phyloP scores from a whole-genome alignment of 192 early-diverging fungal genomes.

The Chytriomyces hyalinus region DNA sequence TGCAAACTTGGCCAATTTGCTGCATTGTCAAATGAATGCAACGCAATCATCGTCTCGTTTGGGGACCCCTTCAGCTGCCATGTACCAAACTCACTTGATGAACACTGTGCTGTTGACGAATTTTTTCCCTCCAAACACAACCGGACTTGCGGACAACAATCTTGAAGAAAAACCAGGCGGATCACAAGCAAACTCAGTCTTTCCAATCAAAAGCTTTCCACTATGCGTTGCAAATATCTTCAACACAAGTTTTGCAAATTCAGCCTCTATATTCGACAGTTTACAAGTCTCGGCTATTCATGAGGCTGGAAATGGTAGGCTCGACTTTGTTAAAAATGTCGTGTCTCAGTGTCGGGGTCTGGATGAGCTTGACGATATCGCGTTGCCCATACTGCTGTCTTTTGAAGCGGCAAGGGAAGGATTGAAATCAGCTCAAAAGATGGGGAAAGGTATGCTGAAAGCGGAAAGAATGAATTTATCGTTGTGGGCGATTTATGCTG shows the following conservation, averaged over 20 bases:
- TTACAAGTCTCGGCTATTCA: not conserved
- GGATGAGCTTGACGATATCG: slow-evolving; percentile 11
- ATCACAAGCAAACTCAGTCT: not conserved
- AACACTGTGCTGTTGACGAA: not conserved
- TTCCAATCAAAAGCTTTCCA: slow-evolving; percentile 22
- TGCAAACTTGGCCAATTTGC: slow-evolving; percentile 40
- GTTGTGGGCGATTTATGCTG: slow-evolving; percentile 50
- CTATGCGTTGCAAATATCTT: not conserved
- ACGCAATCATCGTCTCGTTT: slow-evolving; percentile 26
- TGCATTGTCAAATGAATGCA: slow-evolving; percentile 37
- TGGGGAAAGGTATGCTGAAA: slow-evolving; percentile 48
- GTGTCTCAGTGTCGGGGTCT: slow-evolving; percentile 8
- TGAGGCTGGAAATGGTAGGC: not conserved
- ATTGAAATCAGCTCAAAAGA: slow-evolving; percentile 37
- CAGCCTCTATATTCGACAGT: not conserved
- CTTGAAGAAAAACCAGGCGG: not conserved
- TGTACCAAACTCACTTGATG: slow-evolving; percentile 33
- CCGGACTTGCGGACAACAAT: not conserved
- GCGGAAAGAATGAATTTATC: slow-evolving; percentile 46
- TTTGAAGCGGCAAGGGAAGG: slow-evolving; percentile 30
- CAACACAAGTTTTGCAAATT: not conserved
- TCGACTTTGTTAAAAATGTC: slow-evolving; percentile 15
- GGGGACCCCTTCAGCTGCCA: slow-evolving; percentile 27
- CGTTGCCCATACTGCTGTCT: slow-evolving; percentile 22
- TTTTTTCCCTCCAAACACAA: slow-evolving; percentile 37